Evolutionary conservation across 169 alveolate species (phyloP), one percentile per base, ranked within the genome.

Genomic region (Eimeria acervulina): DNA sequence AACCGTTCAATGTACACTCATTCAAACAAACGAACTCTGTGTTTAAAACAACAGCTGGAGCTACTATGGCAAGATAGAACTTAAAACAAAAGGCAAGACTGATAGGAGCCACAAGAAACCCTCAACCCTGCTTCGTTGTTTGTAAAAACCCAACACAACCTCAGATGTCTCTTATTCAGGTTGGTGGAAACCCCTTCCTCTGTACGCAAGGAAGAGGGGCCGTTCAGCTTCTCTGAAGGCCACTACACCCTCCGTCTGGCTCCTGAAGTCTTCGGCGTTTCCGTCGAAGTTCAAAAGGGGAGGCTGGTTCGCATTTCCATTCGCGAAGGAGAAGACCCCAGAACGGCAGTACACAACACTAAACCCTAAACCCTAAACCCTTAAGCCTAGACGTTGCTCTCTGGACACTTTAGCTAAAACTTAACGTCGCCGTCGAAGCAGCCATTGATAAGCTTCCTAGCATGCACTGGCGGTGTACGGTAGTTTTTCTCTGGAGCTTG

Each of bases 291-390:
- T 7, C 91, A 85, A 40, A 92, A 63, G 63, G 96, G 96, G 15
- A 44, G 92, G 36, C 66, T 47, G 31, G 92, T 85, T 26, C 87
- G 72, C 33, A 92, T 92, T 68, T 92, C 96, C n/a, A 61, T 92
- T 31, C 81, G 96, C 12, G 96, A 92, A 61, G 96, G 96, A 5
- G 96, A 92, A 55, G 92, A 92, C 81, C 96, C 96, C 61, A 44
- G 96, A 55, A 84, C 72, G 28, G 96, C 87, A 23, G 96, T 92
- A 70, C 68, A 28, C 47, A 23, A 7, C 63, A 33, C 40, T 23
- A 59, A 23, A n/a, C 52, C 40, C 74, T 36, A 28, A 52, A 28
- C 70, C 81, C 47, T 23, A 26, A 15, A 23, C 55, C 68, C 40
- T 7, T 23, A 59, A 6, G 47, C 63, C 63, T 44, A 40, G 23